These are phyloP conservation scores for Pilatotrama ljubarskyi DNA, from an alignment of 768 basidiomycete genomes.

Conservation along the genomic window DNA sequence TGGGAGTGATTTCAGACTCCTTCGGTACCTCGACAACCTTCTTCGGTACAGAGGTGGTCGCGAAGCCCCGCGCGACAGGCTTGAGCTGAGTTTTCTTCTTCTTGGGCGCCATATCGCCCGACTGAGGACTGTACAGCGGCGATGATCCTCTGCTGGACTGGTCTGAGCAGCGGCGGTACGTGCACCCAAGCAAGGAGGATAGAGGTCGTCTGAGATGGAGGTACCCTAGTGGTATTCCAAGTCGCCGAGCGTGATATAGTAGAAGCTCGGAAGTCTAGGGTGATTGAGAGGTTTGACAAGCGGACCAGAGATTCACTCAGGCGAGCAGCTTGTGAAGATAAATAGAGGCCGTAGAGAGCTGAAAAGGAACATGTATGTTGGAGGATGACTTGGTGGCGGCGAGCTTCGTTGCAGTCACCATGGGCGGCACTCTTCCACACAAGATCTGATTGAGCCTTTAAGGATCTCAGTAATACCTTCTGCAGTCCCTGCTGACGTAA, in stretches of 20 bases:
- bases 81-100: constrained; percentile 85
- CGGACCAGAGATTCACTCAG: constrained; percentile 3
- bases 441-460: constrained; percentile 11
- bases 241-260: background rate
- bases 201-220: background rate
- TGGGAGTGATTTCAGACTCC: constrained; percentile 18
- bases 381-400: background rate
- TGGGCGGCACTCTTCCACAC: background rate
- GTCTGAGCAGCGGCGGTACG: background rate
- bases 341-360: constrained; percentile 2
- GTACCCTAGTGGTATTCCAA: background rate
- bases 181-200: background rate
- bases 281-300: background rate
- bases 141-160: constrained; percentile 1
- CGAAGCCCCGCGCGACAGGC: constrained; percentile 73
- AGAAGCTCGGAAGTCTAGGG: background rate
- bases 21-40: constrained; percentile 46
- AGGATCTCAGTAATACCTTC: background rate
- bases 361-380: constrained; percentile 15
- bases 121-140: constrained; percentile 9
- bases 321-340: constrained; percentile 17
- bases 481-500: constrained; percentile 14
- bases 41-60: constrained; percentile 82
- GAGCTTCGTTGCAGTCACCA: background rate
- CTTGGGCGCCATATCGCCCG: constrained; percentile 59